Conservation (phyloP, 495 filamentous ascomycete species). For the Penicillium manginii region DNA sequence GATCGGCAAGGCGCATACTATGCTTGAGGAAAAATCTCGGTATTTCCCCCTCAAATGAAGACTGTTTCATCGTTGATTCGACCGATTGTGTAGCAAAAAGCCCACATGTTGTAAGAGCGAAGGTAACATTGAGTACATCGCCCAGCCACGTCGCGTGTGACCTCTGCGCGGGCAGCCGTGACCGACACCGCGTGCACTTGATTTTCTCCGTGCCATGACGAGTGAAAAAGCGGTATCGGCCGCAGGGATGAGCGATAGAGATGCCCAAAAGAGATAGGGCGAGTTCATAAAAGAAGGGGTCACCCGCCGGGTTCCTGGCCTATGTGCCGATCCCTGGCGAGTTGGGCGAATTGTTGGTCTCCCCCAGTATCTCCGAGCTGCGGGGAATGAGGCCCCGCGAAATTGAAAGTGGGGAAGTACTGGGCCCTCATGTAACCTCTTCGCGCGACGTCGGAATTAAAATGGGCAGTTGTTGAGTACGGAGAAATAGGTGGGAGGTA, state of each 20-base stretch:
- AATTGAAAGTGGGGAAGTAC: constrained; percentile 13
- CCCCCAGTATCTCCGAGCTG: constrained; percentile 15
- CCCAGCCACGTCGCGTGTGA: constrained; percentile 5
- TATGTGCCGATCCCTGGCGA: constrained; percentile 25
- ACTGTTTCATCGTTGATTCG: background rate
- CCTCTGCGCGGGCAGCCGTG: constrained; percentile 11
- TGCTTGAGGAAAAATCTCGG: constrained; percentile 8
- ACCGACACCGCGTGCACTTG: background rate
- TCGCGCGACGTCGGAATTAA: constrained; percentile 5
- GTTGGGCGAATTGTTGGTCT: constrained; percentile 10
- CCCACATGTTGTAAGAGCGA: constrained; percentile 2
- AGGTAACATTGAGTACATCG: constrained; percentile 15
- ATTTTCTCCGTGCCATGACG: background rate
- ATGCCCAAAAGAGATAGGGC: background rate
- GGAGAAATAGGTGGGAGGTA: background rate
- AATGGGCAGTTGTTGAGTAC: background rate
- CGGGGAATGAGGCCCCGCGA: constrained; percentile 20
- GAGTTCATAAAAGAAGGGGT: background rate
- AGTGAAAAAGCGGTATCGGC: constrained; percentile 3
- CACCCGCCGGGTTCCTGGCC: constrained; percentile 4
- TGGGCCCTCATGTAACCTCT: constrained; percentile 23
- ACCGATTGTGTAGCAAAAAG: background rate
- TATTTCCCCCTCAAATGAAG: background rate
- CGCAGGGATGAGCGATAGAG: constrained; percentile 5
- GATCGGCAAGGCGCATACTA: constrained; percentile 18